Base-by-base conservation (phyloP, 1,284 basidiomycete genomes). In the Leucoagaricus sp. region DNA sequence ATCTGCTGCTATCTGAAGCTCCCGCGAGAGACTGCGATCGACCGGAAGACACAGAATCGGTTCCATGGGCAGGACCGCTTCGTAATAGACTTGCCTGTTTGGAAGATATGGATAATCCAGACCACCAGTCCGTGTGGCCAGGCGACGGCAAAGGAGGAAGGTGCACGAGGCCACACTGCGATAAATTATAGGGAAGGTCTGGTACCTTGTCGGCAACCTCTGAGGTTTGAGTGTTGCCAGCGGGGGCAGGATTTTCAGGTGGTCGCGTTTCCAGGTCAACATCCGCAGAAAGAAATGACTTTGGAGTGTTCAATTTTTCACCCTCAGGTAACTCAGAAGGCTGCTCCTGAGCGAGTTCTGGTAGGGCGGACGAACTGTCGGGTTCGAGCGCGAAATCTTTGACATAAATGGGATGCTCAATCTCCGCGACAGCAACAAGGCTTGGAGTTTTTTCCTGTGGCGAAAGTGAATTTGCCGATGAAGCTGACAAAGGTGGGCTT, bases 81-180 rank as follows among this genome's bases (percentile, higher is more conserved):
- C 29, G 33, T 17, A 15, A 26, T 13, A 33, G 15, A 42, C 28
- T 42, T n/a, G 25, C 13, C 13, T 40, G 38, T 23, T 7, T 41
- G 9, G 45, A 42, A 19, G 40, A 40, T n/a, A 36, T 10, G 21
- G 33, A n/a, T 13, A 41, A 51, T n/a, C 48, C 42, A 12, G 49
- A 28, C 31, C 41, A n/a, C 13, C 67, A 19, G 57, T 65, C 53
- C 45, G 60, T 59, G 52, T 48, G 34, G 4, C 55, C 52, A 5
- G 67, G 61, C n/a, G 44, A 66, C 9, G 67, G 61, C 1, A 72
- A 49, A 15, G 81, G 78, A 1, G 75, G 72, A 3, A 84, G 73
- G 67, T 81, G 82, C 3, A 84, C 81, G 50, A 84, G 69, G 8
- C 78, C 80, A 29, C 72, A 72, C 57, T 80, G 75, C 15, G 80